Evolutionary conservation across 176 grass and related monocot species (phyloP).

Genomic region (Oryza longistaminata): DNA sequence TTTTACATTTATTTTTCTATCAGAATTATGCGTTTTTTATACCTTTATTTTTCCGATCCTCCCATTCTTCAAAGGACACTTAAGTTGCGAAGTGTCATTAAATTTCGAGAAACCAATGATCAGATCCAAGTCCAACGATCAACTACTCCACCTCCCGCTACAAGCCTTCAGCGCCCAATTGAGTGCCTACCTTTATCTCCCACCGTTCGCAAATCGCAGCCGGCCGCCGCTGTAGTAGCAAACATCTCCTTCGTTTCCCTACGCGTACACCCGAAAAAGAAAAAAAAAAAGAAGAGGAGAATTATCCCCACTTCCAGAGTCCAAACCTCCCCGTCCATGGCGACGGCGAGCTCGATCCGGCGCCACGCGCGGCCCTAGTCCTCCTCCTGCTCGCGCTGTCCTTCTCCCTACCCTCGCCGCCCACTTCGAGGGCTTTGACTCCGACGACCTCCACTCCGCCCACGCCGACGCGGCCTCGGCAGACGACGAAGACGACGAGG

Average conservation of each 20-base stretch:
- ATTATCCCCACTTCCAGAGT: neutral
- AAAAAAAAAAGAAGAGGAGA: neutral
- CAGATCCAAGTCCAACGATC: constrained; percentile 19
- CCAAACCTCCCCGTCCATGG: constrained; percentile 42
- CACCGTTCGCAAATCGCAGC: neutral
- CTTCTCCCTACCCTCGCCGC: constrained; percentile 60
- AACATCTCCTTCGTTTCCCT: constrained; percentile 19
- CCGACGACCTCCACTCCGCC: constrained; percentile 58
- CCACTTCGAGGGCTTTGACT: constrained; percentile 92
- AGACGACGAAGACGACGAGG: constrained; percentile 44
- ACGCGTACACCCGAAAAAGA: neutral
- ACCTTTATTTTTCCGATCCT: too few relatives aligned
- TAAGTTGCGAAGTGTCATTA: too few relatives aligned
- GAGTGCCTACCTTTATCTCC: constrained; percentile 20
- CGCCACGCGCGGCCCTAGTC: constrained; percentile 44
- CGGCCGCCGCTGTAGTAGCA: neutral
- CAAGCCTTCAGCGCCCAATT: neutral
- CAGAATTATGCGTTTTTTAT: too few relatives aligned
- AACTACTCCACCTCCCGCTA: neutral
- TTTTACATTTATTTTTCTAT: too few relatives aligned
- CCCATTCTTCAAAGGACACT: too few relatives aligned
- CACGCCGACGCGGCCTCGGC: constrained; percentile 36
- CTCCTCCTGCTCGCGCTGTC: constrained; percentile 51
- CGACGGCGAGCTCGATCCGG: constrained; percentile 57
- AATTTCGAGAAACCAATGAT: neutral